Conservation (phyloP, 768 basidiomycete genomes). For the Amanita rimosa region DNA sequence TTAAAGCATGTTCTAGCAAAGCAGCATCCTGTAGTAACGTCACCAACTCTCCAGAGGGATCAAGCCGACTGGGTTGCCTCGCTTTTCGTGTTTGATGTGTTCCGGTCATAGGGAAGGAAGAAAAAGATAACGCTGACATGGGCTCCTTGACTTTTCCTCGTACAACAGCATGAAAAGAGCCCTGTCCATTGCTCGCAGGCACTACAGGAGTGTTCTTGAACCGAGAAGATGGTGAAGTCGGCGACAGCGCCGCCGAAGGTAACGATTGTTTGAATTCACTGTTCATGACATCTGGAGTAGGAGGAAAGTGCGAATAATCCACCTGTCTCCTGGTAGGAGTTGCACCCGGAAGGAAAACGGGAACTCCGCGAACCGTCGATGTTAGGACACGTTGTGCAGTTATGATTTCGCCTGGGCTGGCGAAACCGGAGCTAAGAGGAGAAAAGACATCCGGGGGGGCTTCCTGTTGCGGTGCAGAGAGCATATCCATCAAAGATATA, state of each 20-base stretch:
- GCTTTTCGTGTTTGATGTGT: conserved; percentile 16
- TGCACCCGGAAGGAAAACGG: conserved; percentile 21
- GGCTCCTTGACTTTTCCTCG: conserved; percentile 41
- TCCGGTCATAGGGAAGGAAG: conserved; percentile 14
- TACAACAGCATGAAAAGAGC: conserved; percentile 45
- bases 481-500: neutral
- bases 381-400: conserved; percentile 27
- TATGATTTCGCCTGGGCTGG: conserved; percentile 22
- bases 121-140: conserved; percentile 13
- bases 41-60: conserved; percentile 39
- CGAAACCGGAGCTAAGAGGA: neutral
- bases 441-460: neutral
- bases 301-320: conserved; percentile 25
- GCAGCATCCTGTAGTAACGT: conserved; percentile 47
- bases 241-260: neutral
- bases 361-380: conserved; percentile 23
- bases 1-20: conserved; percentile 41
- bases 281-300: conserved; percentile 19
- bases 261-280: conserved; percentile 14
- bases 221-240: neutral
- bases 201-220: conserved; percentile 1
- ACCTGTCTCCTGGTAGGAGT: conserved; percentile 17
- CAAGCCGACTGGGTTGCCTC: conserved; percentile 19
- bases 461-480: neutral
- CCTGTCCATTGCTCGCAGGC: neutral